Percentiles rank a stretch among this genome's conserved stretches.
phyloP scores from a whole-genome alignment of 352 stramenopile species.

The Globisporangium mamillatum region DNA sequence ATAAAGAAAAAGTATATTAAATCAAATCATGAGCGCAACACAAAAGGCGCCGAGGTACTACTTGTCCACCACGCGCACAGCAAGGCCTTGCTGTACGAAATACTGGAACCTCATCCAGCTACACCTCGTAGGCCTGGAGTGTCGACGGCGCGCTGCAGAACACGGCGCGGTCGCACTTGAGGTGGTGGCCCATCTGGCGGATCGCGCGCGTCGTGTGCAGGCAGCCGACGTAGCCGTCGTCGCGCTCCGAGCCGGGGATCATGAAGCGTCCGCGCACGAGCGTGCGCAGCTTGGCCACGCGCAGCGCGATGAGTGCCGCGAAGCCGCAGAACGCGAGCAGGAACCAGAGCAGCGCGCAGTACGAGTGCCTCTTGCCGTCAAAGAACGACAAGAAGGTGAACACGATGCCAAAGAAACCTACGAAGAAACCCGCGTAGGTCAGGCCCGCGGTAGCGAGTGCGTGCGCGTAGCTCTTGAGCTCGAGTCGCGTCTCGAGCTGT shows the following conservation, averaged over 20 bases:
- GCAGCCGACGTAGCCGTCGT: slow-evolving; percentile 6
- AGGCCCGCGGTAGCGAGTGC: not conserved
- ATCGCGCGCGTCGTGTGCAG: slow-evolving; percentile 7
- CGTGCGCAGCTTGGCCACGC: slow-evolving; percentile 8
- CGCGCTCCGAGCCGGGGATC: slow-evolving; percentile 3
- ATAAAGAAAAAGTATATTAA: no score
- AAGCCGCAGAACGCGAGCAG: slow-evolving; percentile 6
- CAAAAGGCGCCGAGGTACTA: no score
- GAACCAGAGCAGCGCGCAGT: slow-evolving; percentile 5
- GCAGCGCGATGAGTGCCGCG: not conserved
- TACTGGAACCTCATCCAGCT: not conserved
- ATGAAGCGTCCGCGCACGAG: slow-evolving; percentile 1
- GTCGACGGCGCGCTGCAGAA: slow-evolving; percentile 13
- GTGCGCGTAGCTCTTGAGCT: slow-evolving; percentile 3
- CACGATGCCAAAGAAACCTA: not conserved
- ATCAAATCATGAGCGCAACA: no score
- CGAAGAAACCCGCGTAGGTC: slow-evolving; percentile 9
- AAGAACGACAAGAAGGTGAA: slow-evolving; percentile 15
- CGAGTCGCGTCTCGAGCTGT: slow-evolving; percentile 11
- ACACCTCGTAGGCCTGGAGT: slow-evolving; percentile 16
- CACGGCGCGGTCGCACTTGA: slow-evolving; percentile 14
- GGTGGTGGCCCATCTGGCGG: slow-evolving; percentile 13
- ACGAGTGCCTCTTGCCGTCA: not conserved
- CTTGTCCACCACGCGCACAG: no score
- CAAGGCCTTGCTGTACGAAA: no score